Conservation (phyloP, 2,329 filamentous ascomycete genomes). For the Sarocladium strictum region DNA sequence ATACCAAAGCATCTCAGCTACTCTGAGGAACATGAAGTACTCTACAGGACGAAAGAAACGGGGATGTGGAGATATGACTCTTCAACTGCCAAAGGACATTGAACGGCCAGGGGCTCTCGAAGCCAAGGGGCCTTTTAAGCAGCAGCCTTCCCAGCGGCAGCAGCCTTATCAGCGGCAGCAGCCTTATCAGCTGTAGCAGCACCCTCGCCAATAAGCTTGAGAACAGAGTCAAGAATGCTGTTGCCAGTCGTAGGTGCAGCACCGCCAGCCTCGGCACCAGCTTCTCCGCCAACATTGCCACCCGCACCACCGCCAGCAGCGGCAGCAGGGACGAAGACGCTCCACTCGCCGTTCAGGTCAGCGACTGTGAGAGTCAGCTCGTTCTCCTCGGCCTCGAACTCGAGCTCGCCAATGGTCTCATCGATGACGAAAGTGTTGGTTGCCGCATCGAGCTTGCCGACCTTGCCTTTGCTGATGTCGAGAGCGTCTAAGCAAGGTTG, state of each 20-base stretch:
- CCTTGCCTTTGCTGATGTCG: conserved; percentile 28
- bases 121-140: not conserved
- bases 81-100: not conserved
- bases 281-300: conserved; percentile 14
- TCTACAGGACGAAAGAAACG: conserved; percentile 1
- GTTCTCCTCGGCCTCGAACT: conserved; percentile 36
- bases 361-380: conserved; percentile 26
- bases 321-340: conserved; percentile 23
- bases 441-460: conserved; percentile 29
- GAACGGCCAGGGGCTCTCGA: not conserved
- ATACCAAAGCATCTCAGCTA: conserved; percentile 5
- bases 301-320: conserved; percentile 14
- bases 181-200: conserved; percentile 2
- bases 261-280: conserved; percentile 1
- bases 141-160: conserved; percentile 1
- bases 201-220: conserved; percentile 8
- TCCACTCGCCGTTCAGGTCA: conserved; percentile 28
- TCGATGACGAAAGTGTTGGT: conserved; percentile 30
- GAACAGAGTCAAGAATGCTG: conserved; percentile 7
- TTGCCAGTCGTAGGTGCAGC: not conserved
- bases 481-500: conserved; percentile 17
- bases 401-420: conserved; percentile 28
- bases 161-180: too few relatives aligned
- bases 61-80: not conserved
- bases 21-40: conserved; percentile 6